Evolutionary conservation across 2,329 filamentous ascomycete genomes (phyloP), one percentile per base, ranked within the genome.

Genomic region (Diaporthe amygdali): DNA sequence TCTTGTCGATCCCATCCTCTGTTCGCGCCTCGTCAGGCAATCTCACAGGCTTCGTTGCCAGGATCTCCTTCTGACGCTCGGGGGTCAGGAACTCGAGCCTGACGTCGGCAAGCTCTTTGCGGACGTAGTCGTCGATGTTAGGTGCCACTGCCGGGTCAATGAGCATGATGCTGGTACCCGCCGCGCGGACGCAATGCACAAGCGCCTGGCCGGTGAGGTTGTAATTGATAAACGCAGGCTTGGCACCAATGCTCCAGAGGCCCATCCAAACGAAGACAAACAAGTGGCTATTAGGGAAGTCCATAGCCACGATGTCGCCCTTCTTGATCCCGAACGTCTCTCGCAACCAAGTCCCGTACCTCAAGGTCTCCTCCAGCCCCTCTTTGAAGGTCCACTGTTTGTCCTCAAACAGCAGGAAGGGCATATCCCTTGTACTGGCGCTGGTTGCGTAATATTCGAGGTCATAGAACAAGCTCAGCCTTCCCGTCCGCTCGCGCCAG

Each of bases 161-260:
- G 25, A 97, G 79, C 69, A 95, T 83, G 2, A 97, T 77, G 12
- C 87, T 87, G 0, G 93, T 85, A 0, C 88, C 90, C 2, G 93
- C 92, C 2, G 90, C 89, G 74, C 87, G 88, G 54, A 97, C 85
- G 75, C 93, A 96, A 81, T 97, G 94, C 3, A 89, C 80, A 73
- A 97, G 84, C 0, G 94, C 87, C 34, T 92, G 89, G 15, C 91
- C 92, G 0, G 88, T 87, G 61, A 97, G 83, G 78, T 96, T 96
- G 82, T 95, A 96, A 81, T 97, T 97, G 82, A 97, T 92, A 76
- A 96, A 94, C 0, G 94, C 94, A 0, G 94, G 94, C 69, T 91
- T 91, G 0, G 93, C 94, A 14, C 95, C 95, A 71, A 97, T 90
- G 37, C 91, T 90, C 94, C 94, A 97, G 39, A 97, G 82, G 0